Evolutionary conservation across 768 basidiomycete genomes (phyloP), one percentile per base, ranked within the genome.

Genomic region (Sistotremastrum suecicum): DNA sequence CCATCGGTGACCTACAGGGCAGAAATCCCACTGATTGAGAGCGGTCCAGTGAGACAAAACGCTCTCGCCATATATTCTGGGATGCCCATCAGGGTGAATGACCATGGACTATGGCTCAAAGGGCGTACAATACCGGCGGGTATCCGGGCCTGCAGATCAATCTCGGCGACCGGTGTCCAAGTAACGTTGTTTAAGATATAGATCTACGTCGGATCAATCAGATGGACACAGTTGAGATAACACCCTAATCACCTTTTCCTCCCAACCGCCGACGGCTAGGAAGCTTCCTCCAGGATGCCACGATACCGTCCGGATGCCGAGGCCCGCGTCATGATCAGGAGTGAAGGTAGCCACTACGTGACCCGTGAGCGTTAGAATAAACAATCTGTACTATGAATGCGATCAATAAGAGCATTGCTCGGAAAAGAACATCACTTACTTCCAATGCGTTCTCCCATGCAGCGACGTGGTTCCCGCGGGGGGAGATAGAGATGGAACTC

Each of bases 271-370:
- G 0, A 91, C 69, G 2, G 80, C 83, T 6, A 95, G 64, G 58
- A 84, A 91, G 55, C 74, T 67, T 4, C 90, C 87, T 46, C 69
- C 81, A 3, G 90, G 91, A 61, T 91, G 86, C 91, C 91, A 97
- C 12, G 74, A 64, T 1, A 81, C 78, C 48, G 65, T 68, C 7
- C 88, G 74, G 38, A 95, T 77, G 5, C 91, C 91, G 46, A 91
- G 74, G 10, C 82, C 86, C 30, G 86, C 83, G 60, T 94, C 88
- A 30, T 75, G 71, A 34, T 69, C 70, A 2, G 86, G 86, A 12
- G 67, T 67, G 57, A 87, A 90, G 7, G 76, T 71, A 11, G 76
- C 77, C 33, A 83, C 63, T 28, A 71, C 57, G 41, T 74, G 69
- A 3, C 84, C 85, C 10, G 78, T 62, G 3, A 89, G 68, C 1